These are phyloP conservation scores for Podaxis rugospora DNA, from an alignment of 768 basidiomycete genomes.

Conservation along the genomic window DNA sequence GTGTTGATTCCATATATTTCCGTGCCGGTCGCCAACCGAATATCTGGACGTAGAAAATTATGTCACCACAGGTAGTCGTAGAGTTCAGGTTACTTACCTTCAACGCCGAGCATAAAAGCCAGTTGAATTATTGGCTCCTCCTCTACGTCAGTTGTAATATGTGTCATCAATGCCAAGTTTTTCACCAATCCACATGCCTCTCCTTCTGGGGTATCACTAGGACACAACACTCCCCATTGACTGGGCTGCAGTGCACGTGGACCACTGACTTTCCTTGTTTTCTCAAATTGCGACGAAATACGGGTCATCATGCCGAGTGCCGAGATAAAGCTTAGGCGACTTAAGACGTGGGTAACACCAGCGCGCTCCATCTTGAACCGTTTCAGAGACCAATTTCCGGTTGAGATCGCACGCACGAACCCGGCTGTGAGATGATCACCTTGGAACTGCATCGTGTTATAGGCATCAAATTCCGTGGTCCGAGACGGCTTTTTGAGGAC, in stretches of 20 bases:
- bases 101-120: conserved; percentile 93
- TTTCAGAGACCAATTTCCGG: conserved; percentile 98
- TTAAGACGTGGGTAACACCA: conserved; percentile 96
- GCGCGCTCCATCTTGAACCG: conserved; percentile 99
- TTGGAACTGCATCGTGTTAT: conserved; percentile 91
- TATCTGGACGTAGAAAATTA: conserved; percentile 49
- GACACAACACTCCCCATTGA: conserved; percentile 99
- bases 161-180: conserved; percentile 98
- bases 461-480: conserved; percentile 91
- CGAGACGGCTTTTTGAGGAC: conserved; percentile 94
- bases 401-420: conserved; percentile 95
- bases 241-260: conserved; percentile 95
- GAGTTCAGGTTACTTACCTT: conserved; percentile 52
- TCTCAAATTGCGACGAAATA: conserved; percentile 98
- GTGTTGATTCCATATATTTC: conserved; percentile 94
- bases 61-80: background rate
- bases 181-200: conserved; percentile 99
- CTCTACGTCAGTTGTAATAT: conserved; percentile 98
- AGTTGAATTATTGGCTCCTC: conserved; percentile 90
- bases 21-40: conserved; percentile 84
- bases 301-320: conserved; percentile 99
- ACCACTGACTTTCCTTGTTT: conserved; percentile 97
- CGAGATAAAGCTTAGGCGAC: conserved; percentile 92
- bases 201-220: conserved; percentile 98
- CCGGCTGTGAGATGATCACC: conserved; percentile 96